phyloP scores from a whole-genome alignment of 352 stramenopile species.

The Pythium monospermum region DNA sequence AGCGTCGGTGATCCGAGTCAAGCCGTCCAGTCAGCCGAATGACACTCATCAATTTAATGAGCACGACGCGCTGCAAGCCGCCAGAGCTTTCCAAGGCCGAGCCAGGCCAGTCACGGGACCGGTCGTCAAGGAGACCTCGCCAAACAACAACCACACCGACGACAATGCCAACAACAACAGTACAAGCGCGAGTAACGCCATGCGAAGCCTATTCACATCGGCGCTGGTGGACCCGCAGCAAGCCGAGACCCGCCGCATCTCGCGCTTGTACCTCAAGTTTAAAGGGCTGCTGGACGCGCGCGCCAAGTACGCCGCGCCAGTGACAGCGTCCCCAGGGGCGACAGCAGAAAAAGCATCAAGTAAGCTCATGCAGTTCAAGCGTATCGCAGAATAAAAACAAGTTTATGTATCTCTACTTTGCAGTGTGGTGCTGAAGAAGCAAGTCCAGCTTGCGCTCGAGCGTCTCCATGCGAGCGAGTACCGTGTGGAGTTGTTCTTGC shows the following conservation, averaged over 20 bases:
- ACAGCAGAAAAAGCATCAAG: too few relatives aligned
- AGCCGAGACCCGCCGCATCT: conserved; percentile 49
- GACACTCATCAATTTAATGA: background rate
- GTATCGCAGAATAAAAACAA: too few relatives aligned
- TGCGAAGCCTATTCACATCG: conserved; percentile 5
- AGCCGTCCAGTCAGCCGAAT: background rate
- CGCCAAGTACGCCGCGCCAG: conserved; percentile 38
- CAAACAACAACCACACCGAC: background rate
- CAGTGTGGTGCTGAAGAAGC: too few relatives aligned
- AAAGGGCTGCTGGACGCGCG: conserved; percentile 49
- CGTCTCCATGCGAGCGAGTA: conserved; percentile 6
- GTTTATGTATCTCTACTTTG: too few relatives aligned
- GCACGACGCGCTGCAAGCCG: background rate
- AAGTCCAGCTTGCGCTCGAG: conserved; percentile 24
- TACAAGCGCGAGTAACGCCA: background rate
- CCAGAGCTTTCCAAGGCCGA: background rate
- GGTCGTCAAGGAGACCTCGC: too few relatives aligned
- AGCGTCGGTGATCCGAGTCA: conserved; percentile 35
- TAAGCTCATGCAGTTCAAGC: too few relatives aligned
- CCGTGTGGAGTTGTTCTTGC: background rate
- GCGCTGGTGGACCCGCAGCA: conserved; percentile 30
- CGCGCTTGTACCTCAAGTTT: conserved; percentile 60
- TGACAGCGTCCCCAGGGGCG: background rate
- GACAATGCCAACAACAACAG: background rate
- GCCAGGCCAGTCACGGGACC: background rate